Conservation (phyloP, 495 filamentous ascomycete species). For the Emericellopsis terricola region DNA sequence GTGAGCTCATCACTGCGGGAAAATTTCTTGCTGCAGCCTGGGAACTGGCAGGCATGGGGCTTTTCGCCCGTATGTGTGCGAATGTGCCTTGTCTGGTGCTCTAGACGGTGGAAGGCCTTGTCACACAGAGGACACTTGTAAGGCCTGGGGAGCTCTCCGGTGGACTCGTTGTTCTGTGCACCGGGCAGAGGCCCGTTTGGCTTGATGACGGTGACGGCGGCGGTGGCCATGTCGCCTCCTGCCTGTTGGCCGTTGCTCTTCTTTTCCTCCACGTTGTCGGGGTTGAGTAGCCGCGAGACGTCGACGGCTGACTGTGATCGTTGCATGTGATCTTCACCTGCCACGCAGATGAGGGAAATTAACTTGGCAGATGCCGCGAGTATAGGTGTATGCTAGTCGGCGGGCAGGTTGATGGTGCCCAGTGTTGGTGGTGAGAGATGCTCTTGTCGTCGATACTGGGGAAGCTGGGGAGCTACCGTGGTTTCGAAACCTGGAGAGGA, state of each 20-base stretch:
- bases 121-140: constrained; percentile 99
- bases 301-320: constrained; percentile 51
- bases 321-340: constrained; percentile 67
- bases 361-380: no score
- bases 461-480: no score
- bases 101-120: constrained; percentile 95
- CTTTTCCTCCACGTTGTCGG: constrained; percentile 20
- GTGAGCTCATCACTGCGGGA: constrained; percentile 94
- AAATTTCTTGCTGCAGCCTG: constrained; percentile 94
- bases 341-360: no score
- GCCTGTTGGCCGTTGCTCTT: constrained; percentile 15
- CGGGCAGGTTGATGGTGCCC: no score
- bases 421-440: no score
- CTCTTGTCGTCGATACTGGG: no score
- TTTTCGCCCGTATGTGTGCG: constrained; percentile 97
- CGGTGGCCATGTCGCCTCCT: constrained; percentile 37
- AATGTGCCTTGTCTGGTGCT: constrained; percentile 96
- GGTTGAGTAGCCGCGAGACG: constrained; percentile 66
- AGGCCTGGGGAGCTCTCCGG: constrained; percentile 69
- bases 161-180: constrained; percentile 28
- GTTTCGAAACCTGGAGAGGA: no score
- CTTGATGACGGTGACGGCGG: constrained; percentile 44
- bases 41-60: constrained; percentile 86
- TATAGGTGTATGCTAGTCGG: no score
- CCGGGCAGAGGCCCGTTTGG: constrained; percentile 51